These are phyloP conservation scores for Posidonia oceanica DNA, from an alignment of 116 monocot species.

Conservation along the genomic window DNA sequence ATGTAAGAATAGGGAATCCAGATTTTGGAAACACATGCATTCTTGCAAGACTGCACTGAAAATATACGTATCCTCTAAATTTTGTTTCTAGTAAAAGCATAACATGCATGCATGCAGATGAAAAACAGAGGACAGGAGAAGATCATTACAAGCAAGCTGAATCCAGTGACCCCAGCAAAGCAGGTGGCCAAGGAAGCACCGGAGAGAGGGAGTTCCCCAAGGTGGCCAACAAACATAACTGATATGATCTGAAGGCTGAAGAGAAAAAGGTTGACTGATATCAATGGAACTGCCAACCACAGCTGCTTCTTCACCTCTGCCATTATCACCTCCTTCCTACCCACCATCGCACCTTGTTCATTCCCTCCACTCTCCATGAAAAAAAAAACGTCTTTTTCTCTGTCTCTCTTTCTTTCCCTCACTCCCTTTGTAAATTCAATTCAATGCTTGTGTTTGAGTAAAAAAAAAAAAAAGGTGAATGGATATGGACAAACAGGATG, in stretches of 20 bases:
- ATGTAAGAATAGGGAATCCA: not conserved
- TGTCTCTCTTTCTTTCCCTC: no score
- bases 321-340: not conserved
- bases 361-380: not conserved
- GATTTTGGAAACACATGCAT: no score
- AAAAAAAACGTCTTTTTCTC: not conserved
- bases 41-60: no score
- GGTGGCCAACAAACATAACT: conserved; percentile 33
- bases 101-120: not conserved
- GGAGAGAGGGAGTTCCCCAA: conserved; percentile 26
- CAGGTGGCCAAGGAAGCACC: conserved; percentile 30
- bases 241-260: conserved; percentile 24
- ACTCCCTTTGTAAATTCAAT: no score
- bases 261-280: conserved; percentile 16
- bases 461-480: no score
- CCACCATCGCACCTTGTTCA: no score
- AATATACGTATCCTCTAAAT: no score
- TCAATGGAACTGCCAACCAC: conserved; percentile 15
- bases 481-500: no score
- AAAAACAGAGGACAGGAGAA: no score
- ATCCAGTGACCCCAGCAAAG: conserved; percentile 8
- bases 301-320: conserved; percentile 19
- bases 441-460: no score
- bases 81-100: no score
- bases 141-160: not conserved